Evolutionary conservation across 768 basidiomycete genomes (phyloP), one percentile per base, ranked within the genome.

Genomic region (Lactifluus piperatus): DNA sequence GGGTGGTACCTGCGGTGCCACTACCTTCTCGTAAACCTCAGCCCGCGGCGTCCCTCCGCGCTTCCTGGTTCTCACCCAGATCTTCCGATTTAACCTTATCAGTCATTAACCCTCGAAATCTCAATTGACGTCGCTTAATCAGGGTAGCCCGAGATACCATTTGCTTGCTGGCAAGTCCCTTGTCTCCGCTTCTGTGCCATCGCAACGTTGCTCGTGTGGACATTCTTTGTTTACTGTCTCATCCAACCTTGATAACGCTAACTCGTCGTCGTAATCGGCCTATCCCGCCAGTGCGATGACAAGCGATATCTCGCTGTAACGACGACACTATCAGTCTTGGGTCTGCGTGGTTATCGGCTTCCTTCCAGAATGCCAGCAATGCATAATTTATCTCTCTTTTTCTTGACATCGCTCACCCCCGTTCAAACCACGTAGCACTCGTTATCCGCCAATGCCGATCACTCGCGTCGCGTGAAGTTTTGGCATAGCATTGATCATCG

Each of bases 31-130:
- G 27, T 37, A 18, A 14, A 18, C 20, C 30, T 49, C 46, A 50
- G 32, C 27, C 48, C 54, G 49, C 54, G 49, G 59, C 27, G 11
- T 50, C 30, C 54, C 34, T 34, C 34, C 24, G 11, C 18, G 10
- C 48, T 51, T 56, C 32, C 50, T n/a, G 27, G 8, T 34, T 29
- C 57, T 30, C 18, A 10, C 26, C 37, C 36, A 51, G 49, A 51
- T 56, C 32, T 32, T 46, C 34, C 41, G 4, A 44, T 56, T 51
- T 61, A 51, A 56, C 60, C 60, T 61, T 56, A 61, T 61, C 54
- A 39, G 60, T 47, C 36, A 20, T 37, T 20, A 52, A 37, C 54
- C 18, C 59, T 29, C 50, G 29, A 56, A 56, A 52, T 41, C 11
- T 61, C 45, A 18, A 44, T 54, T 16, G 36, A 26, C 47, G 9